Evolutionary conservation across 345 rosid species (phyloP).

Genomic region (Triadica sebifera): DNA sequence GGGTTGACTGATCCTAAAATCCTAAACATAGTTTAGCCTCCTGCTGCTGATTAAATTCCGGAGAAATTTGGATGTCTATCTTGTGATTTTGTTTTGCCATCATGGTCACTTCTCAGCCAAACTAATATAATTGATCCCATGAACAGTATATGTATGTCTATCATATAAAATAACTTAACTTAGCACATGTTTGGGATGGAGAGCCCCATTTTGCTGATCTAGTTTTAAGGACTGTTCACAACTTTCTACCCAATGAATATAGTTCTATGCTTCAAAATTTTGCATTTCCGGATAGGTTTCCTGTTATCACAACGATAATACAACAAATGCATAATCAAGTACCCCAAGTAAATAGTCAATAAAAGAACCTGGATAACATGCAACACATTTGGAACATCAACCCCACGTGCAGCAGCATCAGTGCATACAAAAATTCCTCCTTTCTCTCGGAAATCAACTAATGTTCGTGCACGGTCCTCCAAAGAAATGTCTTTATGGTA

Average conservation of each 20-base stretch:
- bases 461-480: slow-evolving; percentile 66
- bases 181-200: background rate
- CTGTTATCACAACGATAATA: background rate
- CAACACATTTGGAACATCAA: slow-evolving; percentile 87
- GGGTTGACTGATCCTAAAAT: background rate
- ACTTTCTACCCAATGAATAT: background rate
- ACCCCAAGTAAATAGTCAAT: slow-evolving; percentile 2
- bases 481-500: slow-evolving; percentile 83
- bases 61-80: background rate
- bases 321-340: background rate
- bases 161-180: background rate
- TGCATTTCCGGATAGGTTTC: slow-evolving; percentile 5
- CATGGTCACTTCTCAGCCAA: background rate
- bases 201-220: background rate
- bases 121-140: background rate
- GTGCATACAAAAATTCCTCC: slow-evolving; percentile 94
- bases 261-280: background rate
- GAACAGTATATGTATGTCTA: background rate
- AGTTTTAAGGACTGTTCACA: background rate
- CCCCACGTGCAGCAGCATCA: slow-evolving; percentile 98
- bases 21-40: background rate
- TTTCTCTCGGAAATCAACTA: slow-evolving; percentile 63
- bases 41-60: background rate
- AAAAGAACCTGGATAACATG: slow-evolving; percentile 85
- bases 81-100: background rate